These are phyloP conservation scores for Venustampulla echinocandica DNA, from an alignment of 495 filamentous ascomycete genomes.

Conservation along the genomic window DNA sequence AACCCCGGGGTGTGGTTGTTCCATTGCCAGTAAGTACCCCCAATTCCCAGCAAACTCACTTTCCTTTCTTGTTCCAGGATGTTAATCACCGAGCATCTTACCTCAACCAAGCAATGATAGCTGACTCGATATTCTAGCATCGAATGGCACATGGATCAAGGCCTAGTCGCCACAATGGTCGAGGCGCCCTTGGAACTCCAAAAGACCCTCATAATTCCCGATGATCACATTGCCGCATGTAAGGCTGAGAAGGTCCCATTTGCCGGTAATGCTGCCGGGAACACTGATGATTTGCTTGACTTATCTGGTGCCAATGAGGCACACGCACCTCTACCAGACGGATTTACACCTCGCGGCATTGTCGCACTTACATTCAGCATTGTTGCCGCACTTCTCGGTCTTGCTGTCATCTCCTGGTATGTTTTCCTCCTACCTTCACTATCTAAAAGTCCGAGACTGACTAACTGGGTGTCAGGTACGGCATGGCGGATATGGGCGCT, in stretches of 20 bases:
- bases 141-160: slow-evolving; percentile 51
- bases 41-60: not conserved
- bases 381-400: slow-evolving; percentile 62
- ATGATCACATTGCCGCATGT: slow-evolving; percentile 56
- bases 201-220: slow-evolving; percentile 48
- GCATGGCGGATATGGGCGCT: slow-evolving; percentile 21
- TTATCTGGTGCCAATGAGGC: slow-evolving; percentile 51
- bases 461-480: slow-evolving; percentile 14
- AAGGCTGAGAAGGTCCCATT: slow-evolving; percentile 36
- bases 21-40: slow-evolving; percentile 42
- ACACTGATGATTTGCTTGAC: slow-evolving; percentile 54
- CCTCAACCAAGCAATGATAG: too few relatives aligned
- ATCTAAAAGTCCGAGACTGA: not conserved
- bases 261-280: slow-evolving; percentile 69
- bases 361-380: slow-evolving; percentile 67
- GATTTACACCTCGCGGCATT: slow-evolving; percentile 65
- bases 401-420: slow-evolving; percentile 61
- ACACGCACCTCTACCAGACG: slow-evolving; percentile 50
- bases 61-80: too few relatives aligned
- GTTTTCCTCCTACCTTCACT: slow-evolving; percentile 28
- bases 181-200: slow-evolving; percentile 55
- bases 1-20: slow-evolving; percentile 54
- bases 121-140: slow-evolving; percentile 26
- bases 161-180: slow-evolving; percentile 34
- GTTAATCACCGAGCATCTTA: too few relatives aligned